Evolutionary conservation across 805 yeast genomes (phyloP), one percentile per base, ranked within the genome.

Genomic region (Candida hispaniensis): DNA sequence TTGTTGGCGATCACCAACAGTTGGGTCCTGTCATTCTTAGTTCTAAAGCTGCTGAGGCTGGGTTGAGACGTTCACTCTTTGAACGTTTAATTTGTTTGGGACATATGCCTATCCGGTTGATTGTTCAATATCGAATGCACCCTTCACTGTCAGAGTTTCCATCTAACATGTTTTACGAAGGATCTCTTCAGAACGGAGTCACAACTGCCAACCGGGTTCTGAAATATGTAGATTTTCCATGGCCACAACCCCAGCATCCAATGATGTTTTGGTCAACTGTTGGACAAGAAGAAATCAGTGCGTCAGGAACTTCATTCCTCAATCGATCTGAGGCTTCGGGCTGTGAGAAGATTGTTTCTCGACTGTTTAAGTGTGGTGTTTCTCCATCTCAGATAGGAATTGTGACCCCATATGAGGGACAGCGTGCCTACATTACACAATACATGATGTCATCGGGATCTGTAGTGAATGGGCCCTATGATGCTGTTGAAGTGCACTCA

Each of bases 1-100:
- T 86, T 19, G 95, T 85, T 22, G 97, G 97, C 50, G 97, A 86
- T 55, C 96, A 88, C 58, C 88, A 83, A 59, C 97, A 86, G 61
- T 64, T 86, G 45, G 95, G 96, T 2, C 96, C 97, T 0, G 93
- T 85, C 14, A 78, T 88, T 30, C 56, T 81, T 39, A 83, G 81
- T 46, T 71, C 73, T 47, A 68, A 69, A 46, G 94, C 94, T 3
- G 83, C 78, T 11, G 76, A 76, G 43, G 94, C 94, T 0, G 95
- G 96, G 14, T 66, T 88, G 39, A 70, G 69, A 41, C 93, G 81
- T 52, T 83, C 95, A 1, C 60, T 86, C 35, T 86, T 86, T 56
- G 95, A 88, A 57, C 69, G 97, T 47, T 62, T 86, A 41, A 76
- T 86, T 21, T 63, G 75, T 9, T 66, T 83, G 41, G 94, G 94